phyloP scores from a whole-genome alignment of 352 stramenopile species.

The Pythium rishiriense region DNA sequence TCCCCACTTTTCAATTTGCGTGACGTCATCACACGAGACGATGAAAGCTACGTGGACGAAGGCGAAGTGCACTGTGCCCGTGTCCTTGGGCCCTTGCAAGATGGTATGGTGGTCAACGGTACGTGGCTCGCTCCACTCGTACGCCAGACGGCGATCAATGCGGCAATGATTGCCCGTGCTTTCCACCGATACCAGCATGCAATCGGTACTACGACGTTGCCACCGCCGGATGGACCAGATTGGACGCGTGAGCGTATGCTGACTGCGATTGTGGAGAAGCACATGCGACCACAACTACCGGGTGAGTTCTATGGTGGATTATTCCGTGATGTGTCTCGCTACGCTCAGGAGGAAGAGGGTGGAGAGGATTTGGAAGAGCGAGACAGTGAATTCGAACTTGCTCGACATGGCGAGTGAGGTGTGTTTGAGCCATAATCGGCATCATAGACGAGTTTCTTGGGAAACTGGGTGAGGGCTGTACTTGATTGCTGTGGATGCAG shows the following conservation, averaged over 20 bases:
- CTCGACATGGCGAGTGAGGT: constrained; percentile 21
- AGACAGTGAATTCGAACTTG: constrained; percentile 23
- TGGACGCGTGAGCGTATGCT: constrained; percentile 76
- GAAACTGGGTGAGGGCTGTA: not conserved
- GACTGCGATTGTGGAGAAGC: constrained; percentile 66
- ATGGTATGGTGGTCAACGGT: constrained; percentile 83
- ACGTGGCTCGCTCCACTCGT: constrained; percentile 80
- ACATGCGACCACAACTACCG: constrained; percentile 82
- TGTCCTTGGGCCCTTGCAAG: constrained; percentile 76
- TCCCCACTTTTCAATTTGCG: constrained; percentile 77
- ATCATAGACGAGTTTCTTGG: constrained; percentile 16
- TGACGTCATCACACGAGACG: constrained; percentile 69
- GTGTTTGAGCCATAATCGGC: not conserved
- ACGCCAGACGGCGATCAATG: constrained; percentile 85
- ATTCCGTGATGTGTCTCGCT: constrained; percentile 59
- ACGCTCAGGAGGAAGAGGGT: constrained; percentile 20
- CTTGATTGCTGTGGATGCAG: constrained; percentile 3
- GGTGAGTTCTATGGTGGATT: constrained; percentile 86
- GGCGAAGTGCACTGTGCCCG: constrained; percentile 81
- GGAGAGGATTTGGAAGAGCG: constrained; percentile 15
- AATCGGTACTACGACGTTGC: constrained; percentile 56
- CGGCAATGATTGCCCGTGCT: constrained; percentile 60
- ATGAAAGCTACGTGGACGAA: constrained; percentile 77
- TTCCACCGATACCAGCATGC: constrained; percentile 80
- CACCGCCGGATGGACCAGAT: constrained; percentile 63